A percentile compares a stretch with the other conserved stretches of the same genome.
Conservation (phyloP, 78 protist genomes). For the Planoprotostelium fungivorum region DNA sequence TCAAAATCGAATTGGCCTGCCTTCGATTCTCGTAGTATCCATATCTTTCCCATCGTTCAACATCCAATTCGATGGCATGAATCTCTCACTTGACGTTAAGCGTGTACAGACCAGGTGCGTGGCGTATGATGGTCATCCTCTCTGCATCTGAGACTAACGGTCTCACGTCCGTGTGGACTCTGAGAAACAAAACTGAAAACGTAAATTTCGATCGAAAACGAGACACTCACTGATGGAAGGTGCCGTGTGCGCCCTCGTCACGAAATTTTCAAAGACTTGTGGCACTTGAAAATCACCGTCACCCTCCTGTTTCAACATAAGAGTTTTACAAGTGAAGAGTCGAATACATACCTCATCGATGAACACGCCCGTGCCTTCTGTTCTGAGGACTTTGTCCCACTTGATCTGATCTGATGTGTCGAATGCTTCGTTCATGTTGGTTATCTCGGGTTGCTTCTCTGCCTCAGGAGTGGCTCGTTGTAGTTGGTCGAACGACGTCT, state of each 20-base stretch:
- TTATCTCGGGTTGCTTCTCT: neutral
- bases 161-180: neutral
- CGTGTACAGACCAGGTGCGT: neutral
- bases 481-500: neutral
- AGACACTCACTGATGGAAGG: too few relatives aligned
- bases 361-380: neutral
- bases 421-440: neutral
- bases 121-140: neutral
- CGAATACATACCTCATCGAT: neutral
- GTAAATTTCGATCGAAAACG: too few relatives aligned
- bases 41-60: neutral
- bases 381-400: neutral
- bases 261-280: neutral
- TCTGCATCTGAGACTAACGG: neutral
- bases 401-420: neutral
- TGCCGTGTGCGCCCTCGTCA: neutral
- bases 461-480: neutral
- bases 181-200: neutral
- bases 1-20: neutral
- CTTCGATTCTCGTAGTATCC: neutral
- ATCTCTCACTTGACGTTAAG: neutral
- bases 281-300: neutral
- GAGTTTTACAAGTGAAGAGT: neutral
- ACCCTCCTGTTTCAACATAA: neutral
- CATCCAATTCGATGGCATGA: neutral